Evolutionary conservation across 129 eudicot species (phyloP).

Genomic region (Ambrosia artemisiifolia): DNA sequence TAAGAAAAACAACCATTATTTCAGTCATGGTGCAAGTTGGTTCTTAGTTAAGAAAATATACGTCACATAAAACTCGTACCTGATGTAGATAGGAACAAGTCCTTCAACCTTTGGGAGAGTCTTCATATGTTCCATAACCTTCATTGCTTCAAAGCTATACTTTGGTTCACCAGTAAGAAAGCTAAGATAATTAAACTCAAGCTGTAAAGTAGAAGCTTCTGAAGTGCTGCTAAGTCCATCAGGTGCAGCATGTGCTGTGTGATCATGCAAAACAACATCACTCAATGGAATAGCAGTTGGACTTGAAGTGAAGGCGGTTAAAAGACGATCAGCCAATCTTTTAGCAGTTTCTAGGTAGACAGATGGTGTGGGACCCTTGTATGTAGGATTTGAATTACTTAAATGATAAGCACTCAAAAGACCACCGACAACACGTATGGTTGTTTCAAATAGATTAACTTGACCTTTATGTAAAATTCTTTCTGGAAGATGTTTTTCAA

Average conservation of each 20-base stretch:
- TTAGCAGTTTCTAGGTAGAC: slow-evolving; percentile 82
- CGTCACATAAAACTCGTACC: slow-evolving; percentile 36
- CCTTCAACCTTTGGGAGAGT: slow-evolving; percentile 87
- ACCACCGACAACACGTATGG: slow-evolving; percentile 92
- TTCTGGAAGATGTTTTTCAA: slow-evolving; percentile 68
- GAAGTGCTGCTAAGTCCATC: slow-evolving; percentile 95
- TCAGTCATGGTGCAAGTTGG: slow-evolving; percentile 12
- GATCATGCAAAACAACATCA: slow-evolving; percentile 79
- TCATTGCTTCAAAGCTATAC: slow-evolving; percentile 74
- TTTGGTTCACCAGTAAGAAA: slow-evolving; percentile 74
- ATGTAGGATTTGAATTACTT: slow-evolving; percentile 44
- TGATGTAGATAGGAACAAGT: slow-evolving; percentile 89
- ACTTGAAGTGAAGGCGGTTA: slow-evolving; percentile 81
- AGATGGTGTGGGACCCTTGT: slow-evolving; percentile 62
- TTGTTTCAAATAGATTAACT: slow-evolving; percentile 91
- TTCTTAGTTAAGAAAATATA: neutral
- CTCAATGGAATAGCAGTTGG: slow-evolving; percentile 88
- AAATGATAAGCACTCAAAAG: slow-evolving; percentile 97
- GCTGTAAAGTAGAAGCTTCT: slow-evolving; percentile 89
- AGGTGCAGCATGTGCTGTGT: slow-evolving; percentile 77
- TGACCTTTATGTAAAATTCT: slow-evolving; percentile 73
- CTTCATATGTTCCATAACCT: slow-evolving; percentile 87
- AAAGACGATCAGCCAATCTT: slow-evolving; percentile 74
- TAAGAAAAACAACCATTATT: slow-evolving; percentile 11
- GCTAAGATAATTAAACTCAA: slow-evolving; percentile 91